Evolutionary conservation across 495 filamentous ascomycete genomes (phyloP).

Genomic region (Talaromyces trachyspermus): DNA sequence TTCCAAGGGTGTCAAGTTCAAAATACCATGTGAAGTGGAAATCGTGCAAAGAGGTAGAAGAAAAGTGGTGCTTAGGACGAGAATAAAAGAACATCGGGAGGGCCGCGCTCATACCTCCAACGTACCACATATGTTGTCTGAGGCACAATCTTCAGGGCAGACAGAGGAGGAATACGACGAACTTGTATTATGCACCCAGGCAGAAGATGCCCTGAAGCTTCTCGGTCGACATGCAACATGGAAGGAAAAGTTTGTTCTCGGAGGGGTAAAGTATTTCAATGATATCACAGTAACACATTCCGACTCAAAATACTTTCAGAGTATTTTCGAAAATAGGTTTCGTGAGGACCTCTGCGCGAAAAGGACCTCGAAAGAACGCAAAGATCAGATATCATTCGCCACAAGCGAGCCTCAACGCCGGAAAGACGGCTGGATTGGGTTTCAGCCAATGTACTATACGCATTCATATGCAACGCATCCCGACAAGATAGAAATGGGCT

Average conservation of each 20-base stretch:
- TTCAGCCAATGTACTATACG: constrained; percentile 77
- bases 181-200: constrained; percentile 59
- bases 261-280: constrained; percentile 69
- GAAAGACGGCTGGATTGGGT: constrained; percentile 41
- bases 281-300: constrained; percentile 80
- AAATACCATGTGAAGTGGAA: constrained; percentile 54
- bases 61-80: constrained; percentile 41
- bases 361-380: constrained; percentile 37
- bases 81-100: constrained; percentile 2
- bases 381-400: constrained; percentile 47
- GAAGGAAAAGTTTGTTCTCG: constrained; percentile 60
- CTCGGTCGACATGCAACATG: constrained; percentile 55
- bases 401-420: constrained; percentile 28
- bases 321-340: constrained; percentile 68
- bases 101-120: neutral
- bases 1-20: constrained; percentile 55
- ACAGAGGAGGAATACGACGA: constrained; percentile 56
- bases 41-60: constrained; percentile 50
- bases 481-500: constrained; percentile 76
- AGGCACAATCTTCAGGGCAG: constrained; percentile 13
- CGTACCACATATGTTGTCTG: neutral
- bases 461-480: constrained; percentile 57
- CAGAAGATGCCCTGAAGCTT: constrained; percentile 64
- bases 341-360: constrained; percentile 42
- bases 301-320: constrained; percentile 66